Evolutionary conservation across 2,329 filamentous ascomycete species (phyloP).

Genomic region (Diaporthe eres): DNA sequence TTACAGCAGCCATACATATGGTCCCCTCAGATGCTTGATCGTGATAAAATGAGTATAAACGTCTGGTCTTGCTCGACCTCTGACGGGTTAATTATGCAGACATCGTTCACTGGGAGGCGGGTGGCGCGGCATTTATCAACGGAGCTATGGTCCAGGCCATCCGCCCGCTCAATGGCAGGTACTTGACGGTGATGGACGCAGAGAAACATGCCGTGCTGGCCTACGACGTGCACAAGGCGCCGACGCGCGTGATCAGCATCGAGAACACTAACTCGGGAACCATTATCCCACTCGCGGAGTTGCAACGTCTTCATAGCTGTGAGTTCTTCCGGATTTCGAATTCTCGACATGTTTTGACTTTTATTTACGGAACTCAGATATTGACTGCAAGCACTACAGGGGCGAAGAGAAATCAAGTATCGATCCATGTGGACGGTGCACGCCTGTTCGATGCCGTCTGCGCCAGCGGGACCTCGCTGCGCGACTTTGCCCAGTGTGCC

Average conservation of each 20-base stretch:
- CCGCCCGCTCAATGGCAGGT: constrained; percentile 52
- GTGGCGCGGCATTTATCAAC: constrained; percentile 72
- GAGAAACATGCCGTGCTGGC: constrained; percentile 50
- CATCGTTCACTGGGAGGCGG: constrained; percentile 72
- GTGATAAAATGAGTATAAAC: neutral
- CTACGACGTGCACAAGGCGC: constrained; percentile 60
- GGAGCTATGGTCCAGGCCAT: constrained; percentile 72
- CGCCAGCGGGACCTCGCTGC: constrained; percentile 75
- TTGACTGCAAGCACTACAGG: neutral
- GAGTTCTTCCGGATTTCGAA: neutral
- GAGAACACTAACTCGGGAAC: constrained; percentile 53
- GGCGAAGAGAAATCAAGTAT: neutral
- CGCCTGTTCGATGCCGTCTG: constrained; percentile 86
- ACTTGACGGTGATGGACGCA: constrained; percentile 60
- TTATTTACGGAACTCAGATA: neutral
- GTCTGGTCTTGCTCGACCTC: neutral
- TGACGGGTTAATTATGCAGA: constrained; percentile 62
- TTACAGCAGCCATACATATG: neutral
- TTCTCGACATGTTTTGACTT: neutral
- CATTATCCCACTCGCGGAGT: constrained; percentile 16
- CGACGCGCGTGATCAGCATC: constrained; percentile 57
- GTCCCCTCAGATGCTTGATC: neutral
- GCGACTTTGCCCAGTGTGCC: constrained; percentile 70
- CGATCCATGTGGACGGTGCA: constrained; percentile 82
- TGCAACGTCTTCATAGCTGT: constrained; percentile 12